A percentile compares a stretch with the other conserved stretches of the same genome.
Evolutionary conservation across 768 basidiomycete species (phyloP).

Genomic region (Pleurotus tuber-regium): DNA sequence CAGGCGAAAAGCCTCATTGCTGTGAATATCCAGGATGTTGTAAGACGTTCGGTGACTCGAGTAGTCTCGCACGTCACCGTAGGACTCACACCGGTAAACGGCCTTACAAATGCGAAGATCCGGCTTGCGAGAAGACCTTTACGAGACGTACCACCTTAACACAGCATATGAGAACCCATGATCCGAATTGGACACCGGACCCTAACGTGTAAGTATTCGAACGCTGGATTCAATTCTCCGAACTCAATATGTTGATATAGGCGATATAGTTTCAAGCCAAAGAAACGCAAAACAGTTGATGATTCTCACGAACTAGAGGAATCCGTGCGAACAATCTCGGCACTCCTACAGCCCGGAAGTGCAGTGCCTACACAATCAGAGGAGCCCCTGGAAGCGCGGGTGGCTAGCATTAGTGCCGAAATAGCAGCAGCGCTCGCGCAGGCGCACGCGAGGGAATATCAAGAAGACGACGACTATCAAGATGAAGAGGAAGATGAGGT

Average conservation of each 20-base stretch:
- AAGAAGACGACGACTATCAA: slow-evolving; percentile 53
- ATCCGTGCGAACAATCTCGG: slow-evolving; percentile 73
- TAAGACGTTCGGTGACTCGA: slow-evolving; percentile 89
- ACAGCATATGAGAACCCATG: slow-evolving; percentile 85
- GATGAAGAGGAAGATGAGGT: slow-evolving; percentile 49
- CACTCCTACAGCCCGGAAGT: slow-evolving; percentile 54
- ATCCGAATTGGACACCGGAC: slow-evolving; percentile 83
- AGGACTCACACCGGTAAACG: slow-evolving; percentile 87
- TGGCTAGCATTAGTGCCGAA: slow-evolving; percentile 78
- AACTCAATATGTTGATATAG: slow-evolving; percentile 34
- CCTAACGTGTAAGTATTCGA: slow-evolving; percentile 63
- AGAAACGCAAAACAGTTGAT: slow-evolving; percentile 54
- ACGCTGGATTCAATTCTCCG: slow-evolving; percentile 4
- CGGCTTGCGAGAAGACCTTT: slow-evolving; percentile 83
- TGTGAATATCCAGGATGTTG: slow-evolving; percentile 88
- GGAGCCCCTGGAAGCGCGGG: slow-evolving; percentile 58
- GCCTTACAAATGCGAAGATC: slow-evolving; percentile 83
- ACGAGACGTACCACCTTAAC: slow-evolving; percentile 83
- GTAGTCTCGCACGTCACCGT: slow-evolving; percentile 87
- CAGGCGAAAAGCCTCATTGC: slow-evolving; percentile 89
- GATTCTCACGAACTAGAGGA: slow-evolving; percentile 68
- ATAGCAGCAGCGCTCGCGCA: slow-evolving; percentile 80
- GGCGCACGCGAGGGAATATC: slow-evolving; percentile 60
- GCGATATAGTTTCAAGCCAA: slow-evolving; percentile 78
- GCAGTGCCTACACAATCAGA: slow-evolving; percentile 31